These are phyloP conservation scores for Taphrina pruni DNA, from an alignment of 1,139 yeast genomes.

Conservation along the genomic window DNA sequence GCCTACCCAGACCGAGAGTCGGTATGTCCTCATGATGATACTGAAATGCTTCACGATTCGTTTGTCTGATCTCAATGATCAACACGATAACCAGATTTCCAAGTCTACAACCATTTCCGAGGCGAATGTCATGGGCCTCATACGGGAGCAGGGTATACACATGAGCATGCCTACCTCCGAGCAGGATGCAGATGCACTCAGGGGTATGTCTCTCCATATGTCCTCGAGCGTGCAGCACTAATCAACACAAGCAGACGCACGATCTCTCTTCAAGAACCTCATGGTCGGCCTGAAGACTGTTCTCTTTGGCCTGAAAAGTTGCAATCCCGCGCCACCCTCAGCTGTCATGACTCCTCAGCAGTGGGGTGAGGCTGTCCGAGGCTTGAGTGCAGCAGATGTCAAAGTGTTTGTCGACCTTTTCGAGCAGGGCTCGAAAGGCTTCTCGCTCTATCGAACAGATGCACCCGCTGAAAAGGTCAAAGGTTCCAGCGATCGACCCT, in stretches of 20 bases:
- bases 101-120: neutral
- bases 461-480: constrained; percentile 52
- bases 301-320: constrained; percentile 84
- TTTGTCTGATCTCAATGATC: constrained; percentile 71
- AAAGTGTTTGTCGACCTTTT: constrained; percentile 75
- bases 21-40: constrained; percentile 63
- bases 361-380: constrained; percentile 89
- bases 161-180: constrained; percentile 11
- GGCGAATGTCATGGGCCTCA: neutral
- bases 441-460: constrained; percentile 68
- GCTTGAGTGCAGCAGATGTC: constrained; percentile 82
- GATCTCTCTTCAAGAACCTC: constrained; percentile 82
- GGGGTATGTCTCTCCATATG: constrained; percentile 3
- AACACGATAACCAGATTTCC: constrained; percentile 48
- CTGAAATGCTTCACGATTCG: constrained; percentile 88
- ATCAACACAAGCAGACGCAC: constrained; percentile 66
- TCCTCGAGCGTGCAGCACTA: no score
- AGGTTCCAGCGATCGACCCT: constrained; percentile 53
- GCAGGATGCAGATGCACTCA: constrained; percentile 6
- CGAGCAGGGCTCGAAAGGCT: constrained; percentile 82
- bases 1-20: constrained; percentile 80
- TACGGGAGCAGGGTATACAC: constrained; percentile 22
- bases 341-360: constrained; percentile 64
- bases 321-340: constrained; percentile 75
- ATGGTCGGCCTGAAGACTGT: constrained; percentile 90